These are phyloP conservation scores for Purpureocillium takamizusanense DNA, from an alignment of 2,329 filamentous ascomycete species.

Conservation along the genomic window DNA sequence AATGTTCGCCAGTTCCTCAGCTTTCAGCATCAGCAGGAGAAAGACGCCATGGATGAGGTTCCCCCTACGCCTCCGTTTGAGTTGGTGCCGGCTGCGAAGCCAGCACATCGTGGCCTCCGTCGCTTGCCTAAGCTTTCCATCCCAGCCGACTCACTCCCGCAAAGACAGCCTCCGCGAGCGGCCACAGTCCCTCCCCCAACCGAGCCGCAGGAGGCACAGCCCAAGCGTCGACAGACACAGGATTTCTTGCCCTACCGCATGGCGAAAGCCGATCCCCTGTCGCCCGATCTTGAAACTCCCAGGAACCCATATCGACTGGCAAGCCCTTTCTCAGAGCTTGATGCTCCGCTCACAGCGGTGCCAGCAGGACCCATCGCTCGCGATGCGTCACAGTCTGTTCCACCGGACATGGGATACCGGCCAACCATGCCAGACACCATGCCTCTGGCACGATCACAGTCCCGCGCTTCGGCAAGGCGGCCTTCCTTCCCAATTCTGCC, in stretches of 20 bases:
- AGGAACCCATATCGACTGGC: constrained; percentile 61
- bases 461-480: constrained; percentile 49
- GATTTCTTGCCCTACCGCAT: constrained; percentile 42
- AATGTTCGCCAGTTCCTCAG: constrained; percentile 86
- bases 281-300: constrained; percentile 49
- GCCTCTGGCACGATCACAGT: constrained; percentile 36
- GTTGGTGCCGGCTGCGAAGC: constrained; percentile 38
- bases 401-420: constrained; percentile 83
- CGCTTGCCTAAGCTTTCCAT: constrained; percentile 55
- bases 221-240: constrained; percentile 13
- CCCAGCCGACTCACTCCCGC: constrained; percentile 28
- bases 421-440: constrained; percentile 23
- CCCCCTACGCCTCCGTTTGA: constrained; percentile 63
- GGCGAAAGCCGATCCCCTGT: constrained; percentile 39
- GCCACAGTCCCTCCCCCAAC: constrained; percentile 17
- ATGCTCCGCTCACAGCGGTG: constrained; percentile 71
- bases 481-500: constrained; percentile 63
- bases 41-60: constrained; percentile 40
- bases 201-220: constrained; percentile 15
- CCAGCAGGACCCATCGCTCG: constrained; percentile 64
- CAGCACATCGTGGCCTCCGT: constrained; percentile 46
- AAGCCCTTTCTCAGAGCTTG: constrained; percentile 87
- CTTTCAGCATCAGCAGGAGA: constrained; percentile 73
- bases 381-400: constrained; percentile 80
- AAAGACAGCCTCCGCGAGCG: constrained; percentile 17